Percentiles rank a stretch among this genome's conserved stretches.
Evolutionary conservation across 805 yeast genomes (phyloP).

Genomic region (Hanseniaspora singularis): DNA sequence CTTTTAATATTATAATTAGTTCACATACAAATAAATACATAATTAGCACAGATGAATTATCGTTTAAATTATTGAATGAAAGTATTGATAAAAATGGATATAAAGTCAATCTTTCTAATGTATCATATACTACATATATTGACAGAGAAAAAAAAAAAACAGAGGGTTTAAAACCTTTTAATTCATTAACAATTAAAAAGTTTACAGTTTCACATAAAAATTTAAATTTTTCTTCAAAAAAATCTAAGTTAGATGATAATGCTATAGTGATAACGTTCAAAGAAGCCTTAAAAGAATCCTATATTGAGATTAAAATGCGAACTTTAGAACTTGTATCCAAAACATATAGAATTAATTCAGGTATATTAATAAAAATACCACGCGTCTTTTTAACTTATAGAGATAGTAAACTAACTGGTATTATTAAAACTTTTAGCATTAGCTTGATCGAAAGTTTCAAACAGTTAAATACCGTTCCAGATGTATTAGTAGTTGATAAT

Average conservation of each 20-base stretch:
- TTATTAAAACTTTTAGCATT: slow-evolving; percentile 6
- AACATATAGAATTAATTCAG: slow-evolving; percentile 13
- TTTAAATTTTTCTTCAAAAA: slow-evolving; percentile 31
- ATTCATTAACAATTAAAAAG: slow-evolving; percentile 32
- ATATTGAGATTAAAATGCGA: neutral
- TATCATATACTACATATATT: slow-evolving; percentile 14
- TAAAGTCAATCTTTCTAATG: slow-evolving; percentile 1
- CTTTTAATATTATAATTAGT: slow-evolving; percentile 6
- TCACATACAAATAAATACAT: slow-evolving; percentile 3
- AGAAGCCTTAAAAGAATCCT: neutral
- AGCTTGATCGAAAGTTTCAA: slow-evolving; percentile 9
- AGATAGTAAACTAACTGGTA: slow-evolving; percentile 1
- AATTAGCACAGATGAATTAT: slow-evolving; percentile 20
- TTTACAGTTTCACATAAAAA: slow-evolving; percentile 29
- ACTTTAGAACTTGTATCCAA: slow-evolving; percentile 7
- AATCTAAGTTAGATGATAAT: slow-evolving; percentile 1
- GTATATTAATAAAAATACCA: slow-evolving; percentile 7
- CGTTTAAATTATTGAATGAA: slow-evolving; percentile 47
- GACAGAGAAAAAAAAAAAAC: slow-evolving; percentile 27
- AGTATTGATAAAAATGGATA: slow-evolving; percentile 31
- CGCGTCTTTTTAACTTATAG: neutral
- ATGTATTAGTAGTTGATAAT: neutral
- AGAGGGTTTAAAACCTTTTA: slow-evolving; percentile 27
- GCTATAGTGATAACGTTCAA: slow-evolving; percentile 14
- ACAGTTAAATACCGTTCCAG: neutral